Percentiles rank a stretch among this genome's conserved stretches.
These are phyloP conservation scores for Gomphus bonarii DNA, from an alignment of 1,284 basidiomycete genomes.

Conservation along the genomic window DNA sequence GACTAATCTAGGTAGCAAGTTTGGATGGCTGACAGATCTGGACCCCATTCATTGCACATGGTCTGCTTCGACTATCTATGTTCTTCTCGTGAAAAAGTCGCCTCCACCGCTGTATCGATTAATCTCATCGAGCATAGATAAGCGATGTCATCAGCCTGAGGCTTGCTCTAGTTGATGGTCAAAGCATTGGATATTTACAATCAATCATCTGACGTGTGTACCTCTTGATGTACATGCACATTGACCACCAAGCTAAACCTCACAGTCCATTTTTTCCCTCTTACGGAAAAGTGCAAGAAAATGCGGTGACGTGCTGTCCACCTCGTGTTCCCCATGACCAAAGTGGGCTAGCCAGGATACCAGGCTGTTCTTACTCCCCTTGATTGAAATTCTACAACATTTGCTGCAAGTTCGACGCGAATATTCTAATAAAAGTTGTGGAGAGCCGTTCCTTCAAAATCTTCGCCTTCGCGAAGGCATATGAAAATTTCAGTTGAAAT, in stretches of 20 bases:
- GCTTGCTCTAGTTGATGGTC: constrained; percentile 40
- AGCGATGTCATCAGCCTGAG: constrained; percentile 36
- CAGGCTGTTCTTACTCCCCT: constrained; percentile 84
- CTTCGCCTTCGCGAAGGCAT: constrained; percentile 91
- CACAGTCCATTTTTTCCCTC: too few relatives aligned
- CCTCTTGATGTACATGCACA: constrained; percentile 15
- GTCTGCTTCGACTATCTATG: constrained; percentile 31
- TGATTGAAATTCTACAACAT: constrained; percentile 97
- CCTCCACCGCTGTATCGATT: constrained; percentile 27
- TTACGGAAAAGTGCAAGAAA: constrained; percentile 46
- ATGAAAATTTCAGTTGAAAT: too few relatives aligned
- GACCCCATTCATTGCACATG: constrained; percentile 29
- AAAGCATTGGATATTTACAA: constrained; percentile 38
- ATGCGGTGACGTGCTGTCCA: constrained; percentile 91
- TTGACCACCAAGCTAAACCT: not conserved
- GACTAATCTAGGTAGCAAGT: too few relatives aligned
- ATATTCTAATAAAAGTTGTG: constrained; percentile 86
- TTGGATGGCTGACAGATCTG: constrained; percentile 20
- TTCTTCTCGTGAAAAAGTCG: constrained; percentile 33
- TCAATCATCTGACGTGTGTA: constrained; percentile 64
- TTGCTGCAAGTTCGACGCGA: constrained; percentile 82
- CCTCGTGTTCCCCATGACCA: constrained; percentile 80
- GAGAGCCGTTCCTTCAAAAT: constrained; percentile 96
- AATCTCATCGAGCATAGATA: constrained; percentile 31
- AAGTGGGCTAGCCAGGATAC: constrained; percentile 45